A percentile compares a stretch with the other conserved stretches of the same genome.
Conservation (phyloP, 106 monocot species). For the Agapanthus africanus region DNA sequence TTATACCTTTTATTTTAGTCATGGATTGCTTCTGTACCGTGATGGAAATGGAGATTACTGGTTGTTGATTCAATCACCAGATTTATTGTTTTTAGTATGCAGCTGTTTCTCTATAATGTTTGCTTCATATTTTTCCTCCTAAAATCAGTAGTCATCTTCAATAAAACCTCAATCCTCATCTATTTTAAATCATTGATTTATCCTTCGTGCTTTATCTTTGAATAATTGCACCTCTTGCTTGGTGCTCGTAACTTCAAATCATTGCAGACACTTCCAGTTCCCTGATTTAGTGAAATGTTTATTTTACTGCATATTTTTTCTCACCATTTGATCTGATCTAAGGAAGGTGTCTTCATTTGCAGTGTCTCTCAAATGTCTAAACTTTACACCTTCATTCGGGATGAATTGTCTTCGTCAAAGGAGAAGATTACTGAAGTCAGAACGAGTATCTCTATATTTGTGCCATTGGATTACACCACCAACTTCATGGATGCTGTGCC, state of each 20-base stretch:
- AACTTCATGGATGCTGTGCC: constrained; percentile 14
- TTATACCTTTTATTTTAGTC: too few relatives aligned
- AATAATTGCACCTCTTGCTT: neutral
- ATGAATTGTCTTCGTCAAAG: constrained; percentile 11
- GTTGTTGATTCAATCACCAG: too few relatives aligned
- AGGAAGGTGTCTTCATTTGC: neutral
- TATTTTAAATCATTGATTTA: too few relatives aligned
- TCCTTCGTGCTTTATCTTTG: neutral
- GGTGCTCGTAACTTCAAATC: neutral
- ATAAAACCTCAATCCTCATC: neutral
- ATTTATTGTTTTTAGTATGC: too few relatives aligned
- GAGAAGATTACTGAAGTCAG: constrained; percentile 15
- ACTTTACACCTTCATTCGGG: constrained; percentile 42
- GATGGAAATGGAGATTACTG: too few relatives aligned
- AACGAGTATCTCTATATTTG: constrained; percentile 31
- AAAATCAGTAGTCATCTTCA: neutral
- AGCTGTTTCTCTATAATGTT: too few relatives aligned
- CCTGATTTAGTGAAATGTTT: neutral
- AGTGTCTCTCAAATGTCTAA: constrained; percentile 47
- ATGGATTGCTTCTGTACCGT: too few relatives aligned
- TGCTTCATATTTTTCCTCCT: neutral
- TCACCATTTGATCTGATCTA: neutral
- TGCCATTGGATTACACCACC: constrained; percentile 21
- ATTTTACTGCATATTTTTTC: neutral
- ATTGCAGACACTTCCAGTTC: neutral